Base-by-base conservation (phyloP, 2,329 filamentous ascomycete genomes). In the Botryotinia convoluta region DNA sequence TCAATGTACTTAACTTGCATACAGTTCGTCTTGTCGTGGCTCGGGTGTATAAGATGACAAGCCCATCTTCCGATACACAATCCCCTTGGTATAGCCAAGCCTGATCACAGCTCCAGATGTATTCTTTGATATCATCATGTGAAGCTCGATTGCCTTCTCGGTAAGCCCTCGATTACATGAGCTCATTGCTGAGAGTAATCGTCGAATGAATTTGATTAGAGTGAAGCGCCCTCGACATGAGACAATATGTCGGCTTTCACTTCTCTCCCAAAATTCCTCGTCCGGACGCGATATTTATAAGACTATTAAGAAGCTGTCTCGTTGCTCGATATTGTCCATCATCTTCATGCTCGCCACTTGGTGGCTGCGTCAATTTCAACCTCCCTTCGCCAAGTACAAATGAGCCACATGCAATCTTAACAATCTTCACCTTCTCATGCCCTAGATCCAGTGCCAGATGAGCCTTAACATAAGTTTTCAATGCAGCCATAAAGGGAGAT, bases 391-490 rank as follows among this genome's bases (percentile, higher is more conserved):
- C 81, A 68, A 86, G 76, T 29, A 81, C 80, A 77, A 86, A 84
- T 54, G 81, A 81, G 51, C 80, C 81, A 77, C 83, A 85, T 20
- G 81, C 79, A 72, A 86, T 80, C 64, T 81, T 82, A 5, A 82
- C 79, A 70, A 85, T 79, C n/a, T 80, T 81, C 10, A 84, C 81
- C 32, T 79, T 81, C 29, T 81, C 78, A 73, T 85, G 81, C 14
- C 77, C 76, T 12, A 85, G 73, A 73, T 83, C 79, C 45, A 86
- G 77, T 12, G 84, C 83, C 61, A 85, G 77, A 77, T 85, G 83
- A 9, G 77, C 77, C 51, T 80, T 77, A 14, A 84, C 76, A 74
- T 85, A 85, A 39, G 65, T 68, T 4, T 79, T 75, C 8, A 86
- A 75, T 7, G 84, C 83, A 37, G 80, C 73, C 35, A 82, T 83